phyloP scores from a whole-genome alignment of 2,329 filamentous ascomycete genomes.

The Paecilomyces dactylethromorphus region DNA sequence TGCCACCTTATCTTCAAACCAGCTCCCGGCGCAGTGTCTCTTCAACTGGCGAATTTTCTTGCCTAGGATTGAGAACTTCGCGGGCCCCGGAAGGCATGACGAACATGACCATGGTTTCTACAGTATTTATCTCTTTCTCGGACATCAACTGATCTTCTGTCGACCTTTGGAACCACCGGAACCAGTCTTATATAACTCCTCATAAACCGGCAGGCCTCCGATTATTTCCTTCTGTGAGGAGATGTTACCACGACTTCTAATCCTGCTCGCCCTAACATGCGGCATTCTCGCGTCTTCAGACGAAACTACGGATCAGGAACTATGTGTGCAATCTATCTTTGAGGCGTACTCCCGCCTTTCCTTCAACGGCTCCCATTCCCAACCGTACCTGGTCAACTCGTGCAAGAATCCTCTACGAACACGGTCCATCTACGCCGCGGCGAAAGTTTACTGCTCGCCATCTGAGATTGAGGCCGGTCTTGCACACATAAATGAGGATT shows the following conservation, averaged over 20 bases:
- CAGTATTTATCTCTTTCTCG: neutral
- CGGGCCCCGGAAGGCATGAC: neutral
- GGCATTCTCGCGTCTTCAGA: neutral
- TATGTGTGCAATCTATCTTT: constrained; percentile 26
- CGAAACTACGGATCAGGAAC: constrained; percentile 10
- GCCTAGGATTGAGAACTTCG: neutral
- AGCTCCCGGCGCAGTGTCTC: neutral
- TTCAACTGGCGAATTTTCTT: neutral
- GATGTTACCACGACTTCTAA: neutral
- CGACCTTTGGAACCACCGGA: neutral
- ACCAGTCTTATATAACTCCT: neutral
- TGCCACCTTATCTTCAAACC: neutral
- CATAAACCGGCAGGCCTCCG: neutral
- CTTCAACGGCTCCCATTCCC: constrained; percentile 16
- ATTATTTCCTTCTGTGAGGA: neutral
- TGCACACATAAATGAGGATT: constrained; percentile 17
- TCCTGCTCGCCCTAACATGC: neutral
- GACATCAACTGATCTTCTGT: neutral
- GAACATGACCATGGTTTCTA: neutral
- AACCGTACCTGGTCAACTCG: constrained; percentile 14
- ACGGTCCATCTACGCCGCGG: constrained; percentile 30
- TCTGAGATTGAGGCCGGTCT: constrained; percentile 16
- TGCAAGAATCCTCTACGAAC: constrained; percentile 28
- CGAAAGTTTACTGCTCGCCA: constrained; percentile 22
- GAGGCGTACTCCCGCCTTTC: constrained; percentile 26